Base-by-base conservation (phyloP, 495 filamentous ascomycete genomes). In the Lepidopterella palustris region DNA sequence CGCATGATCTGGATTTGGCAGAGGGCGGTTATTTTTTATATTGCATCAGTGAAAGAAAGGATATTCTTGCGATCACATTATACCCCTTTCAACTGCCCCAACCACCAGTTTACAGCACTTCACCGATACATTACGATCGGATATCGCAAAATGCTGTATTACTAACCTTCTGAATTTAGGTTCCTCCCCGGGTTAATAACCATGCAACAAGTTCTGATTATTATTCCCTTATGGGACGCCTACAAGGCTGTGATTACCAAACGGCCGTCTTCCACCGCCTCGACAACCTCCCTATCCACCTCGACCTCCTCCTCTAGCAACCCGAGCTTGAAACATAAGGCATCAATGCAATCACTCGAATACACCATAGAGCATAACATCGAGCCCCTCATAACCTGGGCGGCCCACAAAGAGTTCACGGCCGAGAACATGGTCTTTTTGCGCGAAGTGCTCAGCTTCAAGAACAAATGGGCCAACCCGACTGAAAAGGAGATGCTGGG, bases 401-500 rank as follows among this genome's bases (percentile, higher is more conserved):
- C 70, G 1, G 70, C 71, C 3, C 42, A 47, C 0, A 56, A 58
- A 5, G 68, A 71, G 35, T 72, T 73, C 59, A 73, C 71, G 8
- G 70, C 69, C 32, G 71, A 73, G 35, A 73, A 72, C 55, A 68
- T 71, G 50, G 57, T 73, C 51, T 73, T 73, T 56, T 61, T 73
- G 21, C 57, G 60, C 23, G 64, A 68, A 55, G 68, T 72, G 20
- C 68, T 67, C 21, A 68, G 72, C 62, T 73, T 65, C 56, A 65
- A 60, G 45, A 42, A 50, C 5, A 68, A 64, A 26, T 73, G 71
- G 71, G 55, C 35, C 18, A 11, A 23, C n/a, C n/a, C 2, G n/a
- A 5, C 3, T 23, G n/a, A 49, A 24, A 18, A 42, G 20, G 2
- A 42, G 10, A 20, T 39, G 13, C 27, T 49, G 20, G 24, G 53